Evolutionary conservation across 345 rosid species (phyloP).

Genomic region (Salix viminalis): DNA sequence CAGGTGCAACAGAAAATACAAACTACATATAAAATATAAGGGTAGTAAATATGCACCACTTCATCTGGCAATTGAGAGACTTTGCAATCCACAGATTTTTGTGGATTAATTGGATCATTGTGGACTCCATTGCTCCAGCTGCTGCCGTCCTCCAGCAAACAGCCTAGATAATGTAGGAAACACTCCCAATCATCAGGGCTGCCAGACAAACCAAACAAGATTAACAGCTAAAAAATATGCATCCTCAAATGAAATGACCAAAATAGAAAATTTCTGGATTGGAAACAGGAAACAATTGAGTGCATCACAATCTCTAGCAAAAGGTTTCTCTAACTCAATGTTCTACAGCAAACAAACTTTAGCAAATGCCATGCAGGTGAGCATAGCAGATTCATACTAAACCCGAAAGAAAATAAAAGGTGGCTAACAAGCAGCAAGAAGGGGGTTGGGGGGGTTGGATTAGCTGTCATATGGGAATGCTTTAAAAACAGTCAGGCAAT

Average conservation of each 20-base stretch:
- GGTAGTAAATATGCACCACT: conserved; percentile 45
- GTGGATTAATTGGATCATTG: conserved; percentile 42
- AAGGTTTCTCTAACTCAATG: neutral
- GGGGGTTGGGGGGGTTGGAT: no score
- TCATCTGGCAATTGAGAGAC: conserved; percentile 65
- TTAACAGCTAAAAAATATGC: conserved; percentile 22
- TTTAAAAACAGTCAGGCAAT: no score
- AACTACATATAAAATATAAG: conserved; percentile 12
- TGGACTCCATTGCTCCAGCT: conserved; percentile 46
- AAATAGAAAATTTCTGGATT: neutral
- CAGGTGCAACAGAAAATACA: neutral
- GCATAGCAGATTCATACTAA: neutral
- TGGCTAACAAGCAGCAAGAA: no score
- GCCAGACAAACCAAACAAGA: conserved; percentile 38
- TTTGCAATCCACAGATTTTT: conserved; percentile 48
- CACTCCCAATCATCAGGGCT: conserved; percentile 99
- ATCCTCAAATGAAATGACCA: neutral
- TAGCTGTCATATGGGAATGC: no score
- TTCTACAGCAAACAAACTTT: neutral
- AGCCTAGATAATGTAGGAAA: conserved; percentile 83
- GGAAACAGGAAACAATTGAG: neutral
- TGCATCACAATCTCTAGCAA: neutral
- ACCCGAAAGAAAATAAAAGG: neutral
- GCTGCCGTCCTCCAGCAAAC: conserved; percentile 83
- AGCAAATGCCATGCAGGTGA: neutral